These are phyloP conservation scores for Pontederia crassipes DNA, from an alignment of 176 grass and related monocot genomes.

Conservation along the genomic window DNA sequence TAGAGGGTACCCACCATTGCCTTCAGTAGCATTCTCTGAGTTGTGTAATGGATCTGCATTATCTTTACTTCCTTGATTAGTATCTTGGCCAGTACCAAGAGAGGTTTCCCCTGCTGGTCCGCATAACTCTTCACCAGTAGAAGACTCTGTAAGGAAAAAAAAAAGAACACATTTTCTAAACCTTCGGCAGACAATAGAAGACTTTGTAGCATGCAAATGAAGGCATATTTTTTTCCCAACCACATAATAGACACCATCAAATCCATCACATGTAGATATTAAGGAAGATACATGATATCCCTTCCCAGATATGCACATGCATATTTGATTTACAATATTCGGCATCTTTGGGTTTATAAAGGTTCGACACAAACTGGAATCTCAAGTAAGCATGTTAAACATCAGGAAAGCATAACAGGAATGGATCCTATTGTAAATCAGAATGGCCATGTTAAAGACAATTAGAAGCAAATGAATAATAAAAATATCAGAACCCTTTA, in stretches of 20 bases:
- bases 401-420: too few species aligned
- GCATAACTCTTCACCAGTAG: not conserved
- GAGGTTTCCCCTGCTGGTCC: conserved; percentile 20
- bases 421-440: too few species aligned
- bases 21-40: not conserved
- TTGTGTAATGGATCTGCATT: conserved; percentile 12
- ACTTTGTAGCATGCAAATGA: not conserved
- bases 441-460: too few species aligned
- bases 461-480: too few species aligned
- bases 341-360: too few species aligned
- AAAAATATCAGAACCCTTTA: too few species aligned
- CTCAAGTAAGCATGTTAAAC: too few species aligned
- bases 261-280: too few species aligned
- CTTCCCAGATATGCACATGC: too few species aligned
- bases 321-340: too few species aligned
- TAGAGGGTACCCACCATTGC: not conserved
- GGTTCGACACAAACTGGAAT: too few species aligned
- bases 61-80: conserved; percentile 5
- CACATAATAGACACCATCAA: not conserved
- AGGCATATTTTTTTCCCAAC: not conserved
- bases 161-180: not conserved
- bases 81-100: conserved; percentile 3
- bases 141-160: conserved; percentile 9
- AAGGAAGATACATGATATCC: too few species aligned
- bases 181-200: not conserved